Conservation (phyloP, 2,329 filamentous ascomycete species). For the Aspergillus awamori region DNA sequence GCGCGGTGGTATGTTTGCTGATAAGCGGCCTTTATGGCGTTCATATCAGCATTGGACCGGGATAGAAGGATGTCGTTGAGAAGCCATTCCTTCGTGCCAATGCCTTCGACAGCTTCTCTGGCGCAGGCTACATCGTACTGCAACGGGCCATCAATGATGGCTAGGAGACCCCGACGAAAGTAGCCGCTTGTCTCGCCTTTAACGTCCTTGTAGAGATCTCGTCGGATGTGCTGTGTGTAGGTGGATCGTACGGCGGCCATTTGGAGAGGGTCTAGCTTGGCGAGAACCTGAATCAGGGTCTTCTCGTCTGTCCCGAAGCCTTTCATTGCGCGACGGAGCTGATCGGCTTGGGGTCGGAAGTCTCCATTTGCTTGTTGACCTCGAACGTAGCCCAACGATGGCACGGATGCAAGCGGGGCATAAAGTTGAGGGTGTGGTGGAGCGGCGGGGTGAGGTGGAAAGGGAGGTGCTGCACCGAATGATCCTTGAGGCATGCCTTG, state of each 20-base stretch:
- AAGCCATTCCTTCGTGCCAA: constrained; percentile 82
- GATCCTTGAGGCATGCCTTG: constrained; percentile 10
- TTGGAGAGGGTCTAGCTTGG: constrained; percentile 76
- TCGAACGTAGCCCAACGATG: constrained; percentile 74
- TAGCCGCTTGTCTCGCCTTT: constrained; percentile 75
- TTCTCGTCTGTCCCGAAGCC: constrained; percentile 89
- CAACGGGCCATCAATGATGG: constrained; percentile 77
- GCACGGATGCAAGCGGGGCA: constrained; percentile 56
- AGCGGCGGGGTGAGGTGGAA: constrained; percentile 28
- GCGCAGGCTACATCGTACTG: constrained; percentile 73
- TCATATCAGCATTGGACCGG: constrained; percentile 83
- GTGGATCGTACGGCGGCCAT: constrained; percentile 68
- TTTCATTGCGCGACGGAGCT: constrained; percentile 82
- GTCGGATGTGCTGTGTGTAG: constrained; percentile 66
- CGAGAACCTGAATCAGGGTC: constrained; percentile 69
- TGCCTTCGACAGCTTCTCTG: constrained; percentile 71
- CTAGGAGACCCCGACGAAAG: constrained; percentile 73
- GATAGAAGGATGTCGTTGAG: constrained; percentile 85
- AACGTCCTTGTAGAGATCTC: constrained; percentile 74
- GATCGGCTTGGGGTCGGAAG: constrained; percentile 68
- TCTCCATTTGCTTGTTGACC: constrained; percentile 70
- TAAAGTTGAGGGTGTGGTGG: constrained; percentile 30
- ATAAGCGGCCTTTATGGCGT: constrained; percentile 82
- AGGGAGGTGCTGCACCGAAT: background rate
- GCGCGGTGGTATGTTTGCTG: constrained; percentile 65